Conservation (phyloP, 306 rosid genomes). For the Abrus precatorius region DNA sequence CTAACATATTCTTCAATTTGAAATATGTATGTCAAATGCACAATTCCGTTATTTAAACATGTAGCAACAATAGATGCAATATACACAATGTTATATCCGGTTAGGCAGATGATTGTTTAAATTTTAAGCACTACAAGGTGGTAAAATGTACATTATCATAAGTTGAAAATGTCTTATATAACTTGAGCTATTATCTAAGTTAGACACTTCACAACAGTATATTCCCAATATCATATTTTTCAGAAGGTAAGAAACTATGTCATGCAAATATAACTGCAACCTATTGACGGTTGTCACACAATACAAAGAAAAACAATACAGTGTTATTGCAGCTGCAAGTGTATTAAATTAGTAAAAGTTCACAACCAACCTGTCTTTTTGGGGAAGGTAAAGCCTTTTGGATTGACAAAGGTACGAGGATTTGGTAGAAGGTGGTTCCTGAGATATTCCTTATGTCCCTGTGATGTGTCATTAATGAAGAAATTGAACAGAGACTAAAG, state of each 20-base stretch:
- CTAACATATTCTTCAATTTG: background rate
- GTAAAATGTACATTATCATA: background rate
- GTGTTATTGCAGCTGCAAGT: background rate
- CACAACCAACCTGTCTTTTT: conserved; percentile 80
- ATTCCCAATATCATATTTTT: background rate
- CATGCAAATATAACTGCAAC: conserved; percentile 8
- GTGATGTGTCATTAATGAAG: conserved; percentile 38
- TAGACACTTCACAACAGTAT: background rate
- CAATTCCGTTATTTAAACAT: background rate
- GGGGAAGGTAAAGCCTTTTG: conserved; percentile 70
- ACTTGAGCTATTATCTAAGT: background rate
- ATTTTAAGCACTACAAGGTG: conserved; percentile 1
- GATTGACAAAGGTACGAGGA: conserved; percentile 85
- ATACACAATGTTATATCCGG: background rate
- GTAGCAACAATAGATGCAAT: background rate
- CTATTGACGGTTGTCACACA: background rate
- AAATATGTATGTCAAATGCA: background rate
- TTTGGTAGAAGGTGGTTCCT: conserved; percentile 87
- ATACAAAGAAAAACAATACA: background rate
- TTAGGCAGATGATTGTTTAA: background rate
- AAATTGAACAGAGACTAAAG: conserved; percentile 28
- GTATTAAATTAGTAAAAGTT: conserved; percentile 32
- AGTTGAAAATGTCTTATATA: background rate
- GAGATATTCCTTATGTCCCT: conserved; percentile 93
- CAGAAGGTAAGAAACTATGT: conserved; percentile 12